These are phyloP conservation scores for Stephania japonica DNA, from an alignment of 164 flowering plant species.

Conservation along the genomic window DNA sequence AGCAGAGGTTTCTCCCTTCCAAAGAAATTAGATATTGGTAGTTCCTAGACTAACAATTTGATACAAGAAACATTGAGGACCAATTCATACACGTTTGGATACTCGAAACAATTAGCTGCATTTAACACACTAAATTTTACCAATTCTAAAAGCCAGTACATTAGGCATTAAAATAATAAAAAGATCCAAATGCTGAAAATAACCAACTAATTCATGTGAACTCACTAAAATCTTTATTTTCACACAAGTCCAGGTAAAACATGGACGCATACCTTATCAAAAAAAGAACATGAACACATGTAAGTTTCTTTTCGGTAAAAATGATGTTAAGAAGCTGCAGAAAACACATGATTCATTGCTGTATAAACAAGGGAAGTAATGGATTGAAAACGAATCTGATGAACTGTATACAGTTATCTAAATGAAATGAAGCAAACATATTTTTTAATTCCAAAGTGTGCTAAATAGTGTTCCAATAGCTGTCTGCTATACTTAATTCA, in stretches of 20 bases:
- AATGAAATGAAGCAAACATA: background rate
- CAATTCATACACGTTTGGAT: background rate
- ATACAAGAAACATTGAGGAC: too few species aligned
- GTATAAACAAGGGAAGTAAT: background rate
- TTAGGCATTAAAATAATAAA: background rate
- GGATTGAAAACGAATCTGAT: background rate
- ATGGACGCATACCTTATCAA: too few species aligned
- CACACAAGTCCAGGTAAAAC: background rate
- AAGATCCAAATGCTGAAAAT: background rate
- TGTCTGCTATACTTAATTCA: background rate
- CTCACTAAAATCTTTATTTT: background rate
- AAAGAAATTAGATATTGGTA: too few species aligned
- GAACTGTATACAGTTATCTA: background rate
- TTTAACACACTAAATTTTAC: background rate
- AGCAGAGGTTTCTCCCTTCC: too few species aligned
- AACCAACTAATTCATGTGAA: background rate
- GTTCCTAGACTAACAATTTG: too few species aligned
- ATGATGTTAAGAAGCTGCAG: background rate
- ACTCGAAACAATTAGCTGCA: background rate
- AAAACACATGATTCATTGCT: background rate
- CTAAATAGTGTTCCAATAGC: background rate
- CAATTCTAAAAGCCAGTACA: background rate
- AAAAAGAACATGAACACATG: background rate
- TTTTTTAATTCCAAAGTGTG: background rate
- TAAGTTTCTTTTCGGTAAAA: background rate